A percentile compares a stretch with the other conserved stretches of the same genome.
phyloP scores from a whole-genome alignment of 768 basidiomycete species.

The Pulveroboletus sp. region DNA sequence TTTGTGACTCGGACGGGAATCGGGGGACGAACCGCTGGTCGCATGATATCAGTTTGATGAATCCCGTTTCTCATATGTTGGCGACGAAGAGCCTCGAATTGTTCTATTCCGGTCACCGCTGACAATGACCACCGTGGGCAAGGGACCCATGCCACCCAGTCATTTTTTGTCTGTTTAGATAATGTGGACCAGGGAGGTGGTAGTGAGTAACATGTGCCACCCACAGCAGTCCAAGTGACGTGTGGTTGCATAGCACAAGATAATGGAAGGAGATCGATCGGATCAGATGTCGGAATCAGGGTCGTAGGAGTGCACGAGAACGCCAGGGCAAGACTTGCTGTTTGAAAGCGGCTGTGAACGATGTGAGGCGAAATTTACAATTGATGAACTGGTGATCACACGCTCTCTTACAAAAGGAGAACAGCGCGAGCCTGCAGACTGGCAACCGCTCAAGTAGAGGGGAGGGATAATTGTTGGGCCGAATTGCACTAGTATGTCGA shows the following conservation, averaged over 20 bases:
- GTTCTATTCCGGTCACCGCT: not conserved
- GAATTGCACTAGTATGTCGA: not conserved
- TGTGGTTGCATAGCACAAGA: constrained; percentile 10
- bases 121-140: constrained; percentile 3
- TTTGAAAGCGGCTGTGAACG: not conserved
- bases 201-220: not conserved
- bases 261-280: constrained; percentile 17
- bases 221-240: constrained; percentile 10
- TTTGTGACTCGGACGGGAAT: too few relatives aligned
- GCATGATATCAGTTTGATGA: constrained; percentile 8
- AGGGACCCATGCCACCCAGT: constrained; percentile 26
- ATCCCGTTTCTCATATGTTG: constrained; percentile 2
- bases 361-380: not conserved
- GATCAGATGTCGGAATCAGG: constrained; percentile 12
- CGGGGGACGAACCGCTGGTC: constrained; percentile 6
- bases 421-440: not conserved
- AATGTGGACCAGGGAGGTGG: not conserved
- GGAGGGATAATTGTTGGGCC: not conserved
- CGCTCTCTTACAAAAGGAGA: not conserved
- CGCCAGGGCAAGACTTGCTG: not conserved
- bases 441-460: not conserved
- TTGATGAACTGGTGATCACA: not conserved
- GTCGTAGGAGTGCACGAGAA: not conserved
- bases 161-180: constrained; percentile 12
- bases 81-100: not conserved